Evolutionary conservation across 1,284 basidiomycete genomes (phyloP), one percentile per base, ranked within the genome.

Genomic region (Ceratobasidium sp.): DNA sequence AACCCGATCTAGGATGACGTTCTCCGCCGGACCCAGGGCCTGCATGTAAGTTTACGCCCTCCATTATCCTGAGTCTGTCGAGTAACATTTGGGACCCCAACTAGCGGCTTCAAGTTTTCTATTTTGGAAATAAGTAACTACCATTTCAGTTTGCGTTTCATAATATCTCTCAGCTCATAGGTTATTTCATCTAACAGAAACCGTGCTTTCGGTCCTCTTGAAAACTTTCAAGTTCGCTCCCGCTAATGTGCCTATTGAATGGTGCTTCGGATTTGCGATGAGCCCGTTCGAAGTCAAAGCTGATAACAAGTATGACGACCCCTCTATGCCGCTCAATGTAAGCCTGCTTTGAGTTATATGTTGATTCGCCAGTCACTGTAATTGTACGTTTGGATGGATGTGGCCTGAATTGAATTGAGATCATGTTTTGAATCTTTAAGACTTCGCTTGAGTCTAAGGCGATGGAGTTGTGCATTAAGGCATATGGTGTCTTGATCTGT

Each of bases 1-100:
- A n/a, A n/a, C n/a, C n/a, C n/a, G n/a, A n/a, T n/a, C n/a, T n/a
- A 67, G 65, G 29, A 67, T 67, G 65, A 54, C 65, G 24, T 67
- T 67, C 24, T 67, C 51, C 4, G 65, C 50, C 14, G 65, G 65
- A 9, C 50, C 65, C 11, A 24, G 65, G 6, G 29, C 65, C 8
- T 67, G 65, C 29, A 31, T 67, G 65, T 67, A 29, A 67, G 65
- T 50, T 41, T 41, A 41, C 11, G 36, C 36, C 6, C 4, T 5
- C 36, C 36, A 41, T 41, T 11, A 41, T 41, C 36, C 11, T 11
- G 11, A 4, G 11, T 41, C 36, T 11, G 36, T 41, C 36, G 4
- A 4, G 11, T 41, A 45, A 57, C 56, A 36, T 24, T 31, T 54
- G 2, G 3, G 7, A 27, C 24, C 11, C 36, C 36, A n/a, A 36